A percentile compares a stretch with the other conserved stretches of the same genome.
Evolutionary conservation across 75 land plant species (phyloP).

Genomic region (Cupressus sempervirens): DNA sequence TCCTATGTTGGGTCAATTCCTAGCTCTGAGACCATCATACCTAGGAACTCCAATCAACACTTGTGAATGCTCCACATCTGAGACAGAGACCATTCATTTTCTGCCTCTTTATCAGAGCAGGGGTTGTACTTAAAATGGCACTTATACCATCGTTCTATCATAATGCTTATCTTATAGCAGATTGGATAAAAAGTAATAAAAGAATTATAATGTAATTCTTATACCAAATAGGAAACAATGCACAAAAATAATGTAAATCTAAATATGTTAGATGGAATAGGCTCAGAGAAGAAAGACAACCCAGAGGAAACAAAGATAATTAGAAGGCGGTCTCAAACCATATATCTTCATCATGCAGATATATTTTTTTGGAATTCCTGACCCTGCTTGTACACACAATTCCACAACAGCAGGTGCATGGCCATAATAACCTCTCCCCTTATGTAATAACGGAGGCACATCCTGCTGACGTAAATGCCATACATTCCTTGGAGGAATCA

Average conservation of each 20-base stretch:
- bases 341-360: slow-evolving; percentile 57
- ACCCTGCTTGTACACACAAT: slow-evolving; percentile 69
- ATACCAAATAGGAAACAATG: neutral
- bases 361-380: slow-evolving; percentile 40
- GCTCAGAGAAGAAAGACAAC: neutral
- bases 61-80: neutral
- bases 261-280: neutral
- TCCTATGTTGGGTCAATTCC: neutral
- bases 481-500: slow-evolving; percentile 68
- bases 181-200: neutral
- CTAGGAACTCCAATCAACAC: neutral
- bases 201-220: too few relatives aligned
- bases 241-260: neutral
- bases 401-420: slow-evolving; percentile 83
- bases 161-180: neutral
- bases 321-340: slow-evolving; percentile 26
- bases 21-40: too few relatives aligned
- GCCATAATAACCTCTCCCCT: slow-evolving; percentile 57
- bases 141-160: neutral
- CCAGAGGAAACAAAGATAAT: neutral
- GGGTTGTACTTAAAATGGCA: neutral
- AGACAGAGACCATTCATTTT: neutral
- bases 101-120: neutral
- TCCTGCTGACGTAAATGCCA: slow-evolving; percentile 65
- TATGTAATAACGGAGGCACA: slow-evolving; percentile 39